These are phyloP conservation scores for Diaporthe sp. DNA, from an alignment of 2,329 filamentous ascomycete species.

Conservation along the genomic window DNA sequence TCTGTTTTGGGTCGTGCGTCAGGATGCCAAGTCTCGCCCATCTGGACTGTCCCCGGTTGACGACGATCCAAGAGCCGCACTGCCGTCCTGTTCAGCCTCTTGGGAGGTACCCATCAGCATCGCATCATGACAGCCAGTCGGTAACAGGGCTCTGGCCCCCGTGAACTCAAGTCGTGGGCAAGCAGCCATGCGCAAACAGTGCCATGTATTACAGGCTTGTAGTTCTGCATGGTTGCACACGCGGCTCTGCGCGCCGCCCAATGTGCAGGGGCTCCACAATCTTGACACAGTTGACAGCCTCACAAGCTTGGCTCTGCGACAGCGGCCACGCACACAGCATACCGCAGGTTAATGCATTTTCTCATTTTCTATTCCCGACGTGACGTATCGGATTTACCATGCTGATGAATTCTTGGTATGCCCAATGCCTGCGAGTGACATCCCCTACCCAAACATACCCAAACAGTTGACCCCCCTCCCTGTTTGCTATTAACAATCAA, in stretches of 20 bases:
- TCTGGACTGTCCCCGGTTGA: not conserved
- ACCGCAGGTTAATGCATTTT: conserved; percentile 15
- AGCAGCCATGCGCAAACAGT: not conserved
- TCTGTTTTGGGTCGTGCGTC: conserved; percentile 35
- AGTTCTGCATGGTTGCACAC: not conserved
- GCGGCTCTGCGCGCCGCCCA: conserved; percentile 24
- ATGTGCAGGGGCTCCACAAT: conserved; percentile 8
- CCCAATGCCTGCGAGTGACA: not conserved
- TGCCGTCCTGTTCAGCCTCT: not conserved
- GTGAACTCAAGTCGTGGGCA: not conserved
- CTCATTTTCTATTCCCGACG: conserved; percentile 6
- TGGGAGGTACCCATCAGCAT: not conserved
- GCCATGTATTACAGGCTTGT: not conserved
- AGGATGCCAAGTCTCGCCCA: conserved; percentile 8
- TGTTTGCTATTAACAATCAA: not conserved
- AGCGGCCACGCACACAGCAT: conserved; percentile 3
- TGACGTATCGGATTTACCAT: conserved; percentile 4
- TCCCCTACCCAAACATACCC: not conserved
- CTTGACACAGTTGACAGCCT: conserved; percentile 29
- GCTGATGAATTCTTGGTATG: not conserved
- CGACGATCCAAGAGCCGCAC: not conserved
- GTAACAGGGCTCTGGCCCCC: not conserved
- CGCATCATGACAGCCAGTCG: conserved; percentile 1
- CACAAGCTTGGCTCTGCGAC: conserved; percentile 23
- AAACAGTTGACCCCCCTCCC: not conserved